Conservation (phyloP, 2,329 filamentous ascomycete species). For the Cercospora zeae-maydis region DNA sequence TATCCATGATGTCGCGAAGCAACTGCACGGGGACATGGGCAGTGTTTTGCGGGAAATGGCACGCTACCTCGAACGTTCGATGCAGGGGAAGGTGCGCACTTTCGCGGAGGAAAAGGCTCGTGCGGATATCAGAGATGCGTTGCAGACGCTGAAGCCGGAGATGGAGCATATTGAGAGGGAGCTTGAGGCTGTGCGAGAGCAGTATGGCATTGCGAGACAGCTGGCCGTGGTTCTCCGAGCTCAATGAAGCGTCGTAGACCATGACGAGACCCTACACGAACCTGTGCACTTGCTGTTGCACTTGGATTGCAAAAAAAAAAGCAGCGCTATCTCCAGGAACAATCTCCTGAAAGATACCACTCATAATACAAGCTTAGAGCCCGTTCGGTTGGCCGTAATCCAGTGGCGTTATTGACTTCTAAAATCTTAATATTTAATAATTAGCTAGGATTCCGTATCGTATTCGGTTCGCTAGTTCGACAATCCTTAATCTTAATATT, state of each 20-base stretch:
- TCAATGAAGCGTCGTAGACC: neutral
- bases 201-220: slow-evolving; percentile 6
- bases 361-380: neutral
- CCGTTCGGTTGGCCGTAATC: too few species aligned
- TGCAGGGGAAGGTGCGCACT: neutral
- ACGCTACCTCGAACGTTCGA: neutral
- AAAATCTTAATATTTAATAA: too few species aligned
- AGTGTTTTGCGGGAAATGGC: slow-evolving; percentile 6
- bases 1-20: neutral
- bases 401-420: too few species aligned
- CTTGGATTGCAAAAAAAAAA: too few species aligned
- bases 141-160: neutral
- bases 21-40: slow-evolving; percentile 8
- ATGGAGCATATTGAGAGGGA: slow-evolving; percentile 8
- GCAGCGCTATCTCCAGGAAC: neutral
- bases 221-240: too few species aligned
- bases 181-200: slow-evolving; percentile 14
- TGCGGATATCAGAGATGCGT: neutral
- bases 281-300: too few species aligned
- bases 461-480: too few species aligned
- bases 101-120: neutral
- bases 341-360: neutral
- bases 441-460: too few species aligned
- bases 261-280: neutral
- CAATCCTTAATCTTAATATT: too few species aligned